Evolutionary conservation across 306 rosid species (phyloP), one percentile per base, ranked within the genome.

Genomic region (Sicyos baderoa): DNA sequence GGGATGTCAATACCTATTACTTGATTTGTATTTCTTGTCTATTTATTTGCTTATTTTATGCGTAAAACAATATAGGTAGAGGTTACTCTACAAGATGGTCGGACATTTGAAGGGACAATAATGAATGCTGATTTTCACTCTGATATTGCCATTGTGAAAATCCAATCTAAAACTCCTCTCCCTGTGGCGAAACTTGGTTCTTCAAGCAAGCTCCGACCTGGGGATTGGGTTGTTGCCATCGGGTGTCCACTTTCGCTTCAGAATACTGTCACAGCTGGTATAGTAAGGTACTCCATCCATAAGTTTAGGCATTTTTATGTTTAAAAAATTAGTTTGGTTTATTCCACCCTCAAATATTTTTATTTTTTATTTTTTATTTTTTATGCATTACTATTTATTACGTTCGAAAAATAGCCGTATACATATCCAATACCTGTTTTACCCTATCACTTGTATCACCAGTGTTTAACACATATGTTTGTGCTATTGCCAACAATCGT

Each of bases 211-310:
- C 91, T 93, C 71, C 95, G 84, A 53, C 97, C 98, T 18, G 98
- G 98, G 72, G 97, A 93, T 57, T 93, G 97, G 96, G 96, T 90
- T 25, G 35, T 89, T 74, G 88, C 97, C 29, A 48, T 93, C 78
- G 97, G 96, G 19, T 88, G 97, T 79, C 97, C 98, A 13, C 90
- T 72, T 61, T 83, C 94, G n/a, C 94, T 90, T 80, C 91, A 90
- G 84, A 93, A 88, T 77, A 89, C 97, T 5, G 85, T 93, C 74
- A 93, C 98, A 56, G 87, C 96, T 77, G 98, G 98, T 74, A 93
- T 93, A 47, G 85, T 93, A 62, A 93, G 98, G 98, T 89, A 14
- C n/a, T 48, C 17, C 14, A 14, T 48, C 17, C 14, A 14, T 47
- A 47, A 11, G n/a, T 13, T 2, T 12, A 47, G 14, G 52, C 14